These are phyloP conservation scores for Plasmodium inui DNA, from an alignment of 169 alveolate species.

Conservation along the genomic window DNA sequence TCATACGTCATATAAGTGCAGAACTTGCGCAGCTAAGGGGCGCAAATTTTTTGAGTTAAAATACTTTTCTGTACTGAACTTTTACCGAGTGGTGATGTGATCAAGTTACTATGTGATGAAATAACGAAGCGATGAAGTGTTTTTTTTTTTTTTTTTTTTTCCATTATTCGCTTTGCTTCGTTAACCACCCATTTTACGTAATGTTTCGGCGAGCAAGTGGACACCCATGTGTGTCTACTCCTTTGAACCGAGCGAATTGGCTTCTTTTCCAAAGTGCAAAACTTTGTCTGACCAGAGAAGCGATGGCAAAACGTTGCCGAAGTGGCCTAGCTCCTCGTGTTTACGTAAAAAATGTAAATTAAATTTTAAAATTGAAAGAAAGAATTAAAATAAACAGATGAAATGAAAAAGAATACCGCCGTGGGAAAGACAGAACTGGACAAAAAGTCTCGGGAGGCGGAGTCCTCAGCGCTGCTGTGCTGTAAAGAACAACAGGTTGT, in stretches of 20 bases:
- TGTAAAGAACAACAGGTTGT: background rate
- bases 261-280: background rate
- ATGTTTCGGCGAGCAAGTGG: background rate
- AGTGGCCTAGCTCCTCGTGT: background rate
- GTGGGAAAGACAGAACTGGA: background rate
- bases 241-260: background rate
- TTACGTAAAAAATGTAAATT: background rate
- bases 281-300: background rate
- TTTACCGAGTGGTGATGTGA: background rate
- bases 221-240: background rate
- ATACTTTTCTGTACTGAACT: background rate
- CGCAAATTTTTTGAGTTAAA: background rate
- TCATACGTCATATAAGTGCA: conserved; percentile 17
- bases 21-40: background rate
- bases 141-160: background rate
- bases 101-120: background rate
- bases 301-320: background rate
- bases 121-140: background rate
- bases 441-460: background rate
- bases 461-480: background rate
- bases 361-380: background rate
- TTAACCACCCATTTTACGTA: background rate
- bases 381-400: background rate
- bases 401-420: background rate
- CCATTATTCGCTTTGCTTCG: background rate